phyloP scores from a whole-genome alignment of 805 yeast species.

The Ogataea degrootiae region DNA sequence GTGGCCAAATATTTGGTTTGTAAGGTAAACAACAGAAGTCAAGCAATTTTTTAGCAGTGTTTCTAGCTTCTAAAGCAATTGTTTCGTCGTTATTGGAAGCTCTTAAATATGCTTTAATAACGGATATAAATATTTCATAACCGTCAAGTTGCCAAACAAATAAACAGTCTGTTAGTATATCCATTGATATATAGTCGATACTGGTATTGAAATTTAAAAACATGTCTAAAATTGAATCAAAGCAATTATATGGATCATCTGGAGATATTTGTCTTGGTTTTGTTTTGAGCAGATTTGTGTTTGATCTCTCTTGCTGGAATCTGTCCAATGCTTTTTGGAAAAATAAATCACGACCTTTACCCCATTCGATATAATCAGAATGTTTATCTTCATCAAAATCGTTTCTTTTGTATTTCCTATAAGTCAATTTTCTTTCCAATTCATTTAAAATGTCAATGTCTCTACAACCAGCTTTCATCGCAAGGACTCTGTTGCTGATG shows the following conservation, averaged over 20 bases:
- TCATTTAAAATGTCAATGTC: slow-evolving; percentile 12
- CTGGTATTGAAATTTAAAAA: slow-evolving; percentile 4
- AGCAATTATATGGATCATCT: slow-evolving; percentile 8
- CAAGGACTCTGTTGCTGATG: slow-evolving; percentile 11
- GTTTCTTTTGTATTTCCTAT: slow-evolving; percentile 4
- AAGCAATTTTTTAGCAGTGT: slow-evolving; percentile 9
- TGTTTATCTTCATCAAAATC: slow-evolving; percentile 7
- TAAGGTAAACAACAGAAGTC: slow-evolving; percentile 13
- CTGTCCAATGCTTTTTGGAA: slow-evolving; percentile 9
- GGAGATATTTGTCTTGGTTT: slow-evolving; percentile 11
- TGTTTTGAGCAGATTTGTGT: not conserved
- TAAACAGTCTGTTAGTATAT: slow-evolving; percentile 15
- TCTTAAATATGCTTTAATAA: slow-evolving; percentile 9
- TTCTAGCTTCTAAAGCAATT: slow-evolving; percentile 4
- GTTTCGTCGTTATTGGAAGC: not conserved
- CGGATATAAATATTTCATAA: slow-evolving; percentile 13
- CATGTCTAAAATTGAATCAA: slow-evolving; percentile 10
- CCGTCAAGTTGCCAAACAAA: slow-evolving; percentile 23
- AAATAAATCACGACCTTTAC: slow-evolving; percentile 9
- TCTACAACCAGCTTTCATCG: slow-evolving; percentile 14
- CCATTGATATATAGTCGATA: slow-evolving; percentile 4
- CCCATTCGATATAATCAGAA: slow-evolving; percentile 10
- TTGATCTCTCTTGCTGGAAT: slow-evolving; percentile 8
- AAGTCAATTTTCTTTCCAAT: slow-evolving; percentile 3
- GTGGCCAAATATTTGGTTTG: slow-evolving; percentile 15